Evolutionary conservation across 1,284 basidiomycete genomes (phyloP).

Genomic region (Cutaneotrichosporon arboriforme): DNA sequence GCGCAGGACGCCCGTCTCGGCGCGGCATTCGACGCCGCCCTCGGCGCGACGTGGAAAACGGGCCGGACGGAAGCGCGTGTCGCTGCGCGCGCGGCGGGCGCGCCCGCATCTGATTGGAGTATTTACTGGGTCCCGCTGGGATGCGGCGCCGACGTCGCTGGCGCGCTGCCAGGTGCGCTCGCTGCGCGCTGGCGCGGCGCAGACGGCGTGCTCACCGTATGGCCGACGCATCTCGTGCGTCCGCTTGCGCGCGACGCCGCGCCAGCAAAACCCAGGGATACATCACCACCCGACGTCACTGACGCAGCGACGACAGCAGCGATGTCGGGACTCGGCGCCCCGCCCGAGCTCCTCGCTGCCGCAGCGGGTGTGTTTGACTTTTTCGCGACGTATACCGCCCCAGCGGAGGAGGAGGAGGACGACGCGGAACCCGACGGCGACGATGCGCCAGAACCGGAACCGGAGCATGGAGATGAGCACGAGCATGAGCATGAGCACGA

Average conservation of each 20-base stretch:
- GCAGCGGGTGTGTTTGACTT: conserved; percentile 34
- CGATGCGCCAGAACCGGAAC: conserved; percentile 2
- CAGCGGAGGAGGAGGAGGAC: conserved; percentile 16
- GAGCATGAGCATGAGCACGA: conserved; percentile 7
- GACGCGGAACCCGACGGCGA: conserved; percentile 10
- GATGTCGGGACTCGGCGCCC: conserved; percentile 7
- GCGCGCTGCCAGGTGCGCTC: conserved; percentile 7
- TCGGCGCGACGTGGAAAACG: conserved; percentile 26
- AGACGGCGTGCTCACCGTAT: conserved; percentile 35
- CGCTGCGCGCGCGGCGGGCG: conserved; percentile 14
- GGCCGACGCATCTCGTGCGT: conserved; percentile 34
- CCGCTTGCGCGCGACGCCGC: conserved; percentile 5
- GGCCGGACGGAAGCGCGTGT: conserved; percentile 19
- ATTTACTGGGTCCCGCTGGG: conserved; percentile 32
- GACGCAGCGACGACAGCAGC: background rate
- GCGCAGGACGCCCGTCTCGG: conserved; percentile 20
- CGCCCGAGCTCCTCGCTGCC: conserved; percentile 25
- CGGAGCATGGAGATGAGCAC: conserved; percentile 12
- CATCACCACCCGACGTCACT: background rate
- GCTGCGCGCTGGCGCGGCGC: conserved; percentile 14
- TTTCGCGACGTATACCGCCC: conserved; percentile 27
- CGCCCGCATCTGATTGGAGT: conserved; percentile 23
- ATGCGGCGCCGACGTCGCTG: conserved; percentile 6
- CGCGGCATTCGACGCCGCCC: conserved; percentile 9
- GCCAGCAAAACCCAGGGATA: background rate